Percentiles rank a stretch among this genome's conserved stretches.
phyloP scores from a whole-genome alignment of 768 basidiomycete genomes.

The Saitozyma sp. region DNA sequence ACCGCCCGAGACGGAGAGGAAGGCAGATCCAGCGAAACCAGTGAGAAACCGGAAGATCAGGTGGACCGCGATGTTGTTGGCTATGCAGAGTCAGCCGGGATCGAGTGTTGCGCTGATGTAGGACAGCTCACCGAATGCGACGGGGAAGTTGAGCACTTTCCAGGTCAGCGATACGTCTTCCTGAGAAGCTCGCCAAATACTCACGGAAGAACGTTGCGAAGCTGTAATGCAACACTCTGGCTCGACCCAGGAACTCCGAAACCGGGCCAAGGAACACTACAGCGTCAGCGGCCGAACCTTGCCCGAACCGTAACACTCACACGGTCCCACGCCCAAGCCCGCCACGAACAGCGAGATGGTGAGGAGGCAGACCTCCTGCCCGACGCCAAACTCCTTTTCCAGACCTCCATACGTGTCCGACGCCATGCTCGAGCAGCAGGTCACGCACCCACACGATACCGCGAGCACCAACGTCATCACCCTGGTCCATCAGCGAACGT shows the following conservation, averaged over 20 bases:
- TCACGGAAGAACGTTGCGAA: slow-evolving; percentile 62
- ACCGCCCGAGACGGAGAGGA: slow-evolving; percentile 67
- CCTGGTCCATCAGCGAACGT: slow-evolving; percentile 18
- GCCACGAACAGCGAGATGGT: slow-evolving; percentile 57
- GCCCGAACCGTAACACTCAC: slow-evolving; percentile 15
- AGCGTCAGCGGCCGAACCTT: slow-evolving; percentile 39
- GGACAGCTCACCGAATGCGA: too few species aligned
- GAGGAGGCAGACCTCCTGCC: slow-evolving; percentile 60
- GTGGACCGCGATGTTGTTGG: slow-evolving; percentile 57
- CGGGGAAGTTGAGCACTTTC: slow-evolving; percentile 63
- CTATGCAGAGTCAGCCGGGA: too few species aligned
- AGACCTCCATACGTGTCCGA: slow-evolving; percentile 67
- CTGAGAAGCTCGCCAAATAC: not conserved
- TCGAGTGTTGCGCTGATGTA: too few species aligned
- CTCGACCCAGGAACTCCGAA: slow-evolving; percentile 65
- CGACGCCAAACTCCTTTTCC: slow-evolving; percentile 61
- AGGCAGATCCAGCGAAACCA: slow-evolving; percentile 62
- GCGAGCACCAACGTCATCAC: slow-evolving; percentile 30
- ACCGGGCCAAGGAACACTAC: slow-evolving; percentile 53
- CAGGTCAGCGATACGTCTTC: not conserved
- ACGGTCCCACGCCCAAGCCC: slow-evolving; percentile 42
- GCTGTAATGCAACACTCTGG: slow-evolving; percentile 64
- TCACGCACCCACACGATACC: slow-evolving; percentile 35
- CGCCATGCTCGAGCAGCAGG: slow-evolving; percentile 56
- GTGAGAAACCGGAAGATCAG: slow-evolving; percentile 65